Base-by-base conservation (phyloP, 2,329 filamentous ascomycete species). In the Lachnellula arida region DNA sequence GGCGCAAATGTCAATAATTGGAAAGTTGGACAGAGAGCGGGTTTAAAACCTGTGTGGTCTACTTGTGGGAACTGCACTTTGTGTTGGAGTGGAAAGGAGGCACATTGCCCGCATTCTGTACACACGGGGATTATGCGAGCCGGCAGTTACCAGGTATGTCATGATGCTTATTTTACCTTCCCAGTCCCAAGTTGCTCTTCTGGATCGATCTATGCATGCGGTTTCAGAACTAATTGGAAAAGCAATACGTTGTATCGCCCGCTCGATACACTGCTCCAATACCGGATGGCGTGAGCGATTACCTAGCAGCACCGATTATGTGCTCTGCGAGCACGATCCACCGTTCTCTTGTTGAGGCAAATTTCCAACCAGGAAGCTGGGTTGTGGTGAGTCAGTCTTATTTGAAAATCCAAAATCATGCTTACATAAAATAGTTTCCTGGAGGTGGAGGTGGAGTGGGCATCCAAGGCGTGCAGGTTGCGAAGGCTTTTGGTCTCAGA, bases 231-330 rank as follows among this genome's bases (percentile, higher is more conserved):
- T 40, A 12, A 40, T 40, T n/a, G n/a, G 1, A 15, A n/a, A 78
- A 82, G 67, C 79, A 85, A 66, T 86, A 85, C 65, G 70, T 84
- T 40, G 73, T 76, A 12, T 78, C 75, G 1, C 81, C 82, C 0
- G 81, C 79, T 14, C 73, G 56, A 47, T 62, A 64, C 28, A 59
- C 59, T 3, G 75, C 74, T 0, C 72, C 75, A 19, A 82, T 84
- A 54, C 81, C 81, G 0, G 78, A 83, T 35, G 79, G 76, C 0
- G 75, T 84, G 0, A 68, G 71, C 0, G 80, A 82, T 57, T 76
- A 78, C 58, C 62, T 81, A n/a, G 81, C 81, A 2, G 82, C 76
- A 0, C 82, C 81, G 0, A 77, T 85, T 56, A 83, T 85, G 79
- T 85, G 82, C 69, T 76, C 73, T 44, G 80, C 78, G 0, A 77